Base-by-base conservation (phyloP, 225 moss, liverwort and hornwort genomes). In the Physcomitrium patens region DNA sequence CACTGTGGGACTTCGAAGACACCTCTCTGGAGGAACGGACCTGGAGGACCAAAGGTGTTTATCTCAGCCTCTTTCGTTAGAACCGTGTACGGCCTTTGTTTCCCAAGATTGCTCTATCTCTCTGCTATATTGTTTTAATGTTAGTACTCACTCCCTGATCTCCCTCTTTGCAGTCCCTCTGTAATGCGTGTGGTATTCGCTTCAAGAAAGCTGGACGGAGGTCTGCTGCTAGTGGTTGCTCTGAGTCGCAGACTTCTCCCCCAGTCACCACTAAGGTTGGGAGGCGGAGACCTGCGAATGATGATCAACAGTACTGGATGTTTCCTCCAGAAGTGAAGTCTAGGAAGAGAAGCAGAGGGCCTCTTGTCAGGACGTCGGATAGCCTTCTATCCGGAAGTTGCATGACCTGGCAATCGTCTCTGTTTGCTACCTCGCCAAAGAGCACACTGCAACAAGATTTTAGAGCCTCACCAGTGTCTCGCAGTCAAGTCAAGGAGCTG, bases 1-100 rank as follows among this genome's bases (percentile, higher is more conserved):
- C 92, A 88, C 69, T 92, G 92, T 46, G 80, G 83, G 0, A 92
- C 90, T 3, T 76, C 84, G 10, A 92, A 90, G 37, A 92, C 92
- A 0, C 92, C 92, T 10, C 81, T 92, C 7, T 92, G 92, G 92
- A 85, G 92, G 67, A 92, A 92, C 70, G 92, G 92, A 4, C 92
- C 92, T 0, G 70, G 78, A 23, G 90, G 92, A 19, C 90, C 92
- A 0, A 92, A 92, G 84, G 89, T 86, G 72, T 46, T 7, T 42
- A 13, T 4, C 44, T 0, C 17, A 18, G 5, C 37, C 12, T 7
- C 2, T 1, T 68, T 12, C 20, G 24, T 41, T 24, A 48, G 55
- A 24, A 24, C 24, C 24, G 24, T 24, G 24, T 24, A 1, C 24
- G 1, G 24, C 24, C 1, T 24, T 24, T 1, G 24, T 24, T 24